These are phyloP conservation scores for Vanrija humicola DNA, from an alignment of 1,284 basidiomycete species.

Conservation along the genomic window DNA sequence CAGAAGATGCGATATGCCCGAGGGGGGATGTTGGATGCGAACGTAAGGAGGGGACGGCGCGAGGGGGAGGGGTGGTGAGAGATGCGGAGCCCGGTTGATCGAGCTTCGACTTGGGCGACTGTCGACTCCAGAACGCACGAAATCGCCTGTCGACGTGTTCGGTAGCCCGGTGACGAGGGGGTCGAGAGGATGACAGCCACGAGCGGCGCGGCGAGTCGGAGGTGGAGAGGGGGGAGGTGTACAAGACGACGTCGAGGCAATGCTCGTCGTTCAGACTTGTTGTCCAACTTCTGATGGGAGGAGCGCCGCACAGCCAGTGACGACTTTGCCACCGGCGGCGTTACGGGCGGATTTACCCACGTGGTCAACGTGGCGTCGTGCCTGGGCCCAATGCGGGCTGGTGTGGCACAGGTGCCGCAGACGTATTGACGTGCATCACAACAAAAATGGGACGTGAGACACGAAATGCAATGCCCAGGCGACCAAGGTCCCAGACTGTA, in stretches of 20 bases:
- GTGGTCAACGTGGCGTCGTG: no score
- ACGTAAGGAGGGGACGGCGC: not conserved
- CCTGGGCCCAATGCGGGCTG: no score
- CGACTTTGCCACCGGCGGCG: no score
- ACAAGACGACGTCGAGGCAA: not conserved
- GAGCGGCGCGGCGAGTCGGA: not conserved
- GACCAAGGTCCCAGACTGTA: no score
- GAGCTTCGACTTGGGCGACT: not conserved
- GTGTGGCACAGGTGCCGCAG: no score
- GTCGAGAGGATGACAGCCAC: not conserved
- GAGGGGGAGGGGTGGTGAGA: not conserved
- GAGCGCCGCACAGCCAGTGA: no score
- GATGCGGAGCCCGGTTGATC: not conserved
- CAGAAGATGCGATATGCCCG: not conserved
- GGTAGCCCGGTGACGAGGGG: not conserved
- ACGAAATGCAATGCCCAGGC: no score
- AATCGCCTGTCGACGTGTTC: not conserved
- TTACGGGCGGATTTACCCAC: no score
- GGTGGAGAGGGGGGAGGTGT: no score
- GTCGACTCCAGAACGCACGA: not conserved
- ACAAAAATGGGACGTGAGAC: no score
- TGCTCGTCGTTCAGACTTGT: not conserved
- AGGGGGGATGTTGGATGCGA: not conserved
- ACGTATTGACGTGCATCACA: no score
- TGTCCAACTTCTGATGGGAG: no score